phyloP scores from a whole-genome alignment of 2,329 filamentous ascomycete species.

The Cytospora mali region DNA sequence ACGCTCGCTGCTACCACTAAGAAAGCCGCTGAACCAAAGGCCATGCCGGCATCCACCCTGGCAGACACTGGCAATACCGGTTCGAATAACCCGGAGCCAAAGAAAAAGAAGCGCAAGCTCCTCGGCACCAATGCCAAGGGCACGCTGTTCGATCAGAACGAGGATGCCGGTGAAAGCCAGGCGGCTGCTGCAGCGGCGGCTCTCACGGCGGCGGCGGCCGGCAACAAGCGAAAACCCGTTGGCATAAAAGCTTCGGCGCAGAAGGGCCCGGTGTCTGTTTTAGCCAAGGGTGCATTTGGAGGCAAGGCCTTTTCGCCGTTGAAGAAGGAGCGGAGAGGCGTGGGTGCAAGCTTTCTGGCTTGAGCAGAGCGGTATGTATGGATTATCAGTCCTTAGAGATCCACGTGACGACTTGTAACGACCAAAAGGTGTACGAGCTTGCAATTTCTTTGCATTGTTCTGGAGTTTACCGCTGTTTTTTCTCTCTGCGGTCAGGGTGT shows the following conservation, averaged over 20 bases:
- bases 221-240: constrained; percentile 32
- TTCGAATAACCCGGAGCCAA: constrained; percentile 42
- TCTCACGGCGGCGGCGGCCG: constrained; percentile 16
- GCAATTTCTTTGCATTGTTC: constrained; percentile 18
- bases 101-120: constrained; percentile 75
- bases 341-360: constrained; percentile 62
- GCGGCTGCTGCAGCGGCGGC: constrained; percentile 30
- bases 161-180: constrained; percentile 57
- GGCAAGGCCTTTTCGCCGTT: constrained; percentile 68
- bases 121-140: constrained; percentile 64
- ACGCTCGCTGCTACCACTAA: constrained; percentile 35
- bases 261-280: constrained; percentile 28
- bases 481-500: constrained; percentile 4
- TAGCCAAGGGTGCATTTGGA: constrained; percentile 52
- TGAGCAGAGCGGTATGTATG: constrained; percentile 34
- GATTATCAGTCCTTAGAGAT: background rate
- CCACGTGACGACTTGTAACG: background rate
- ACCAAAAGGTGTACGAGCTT: background rate
- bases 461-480: constrained; percentile 13
- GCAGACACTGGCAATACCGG: constrained; percentile 14
- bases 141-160: constrained; percentile 69
- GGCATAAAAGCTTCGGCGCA: constrained; percentile 28
- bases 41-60: constrained; percentile 28
- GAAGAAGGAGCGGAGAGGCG: constrained; percentile 68
- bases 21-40: constrained; percentile 37